Base-by-base conservation (phyloP, 805 yeast genomes). In the Phaffomyces antillensis region DNA sequence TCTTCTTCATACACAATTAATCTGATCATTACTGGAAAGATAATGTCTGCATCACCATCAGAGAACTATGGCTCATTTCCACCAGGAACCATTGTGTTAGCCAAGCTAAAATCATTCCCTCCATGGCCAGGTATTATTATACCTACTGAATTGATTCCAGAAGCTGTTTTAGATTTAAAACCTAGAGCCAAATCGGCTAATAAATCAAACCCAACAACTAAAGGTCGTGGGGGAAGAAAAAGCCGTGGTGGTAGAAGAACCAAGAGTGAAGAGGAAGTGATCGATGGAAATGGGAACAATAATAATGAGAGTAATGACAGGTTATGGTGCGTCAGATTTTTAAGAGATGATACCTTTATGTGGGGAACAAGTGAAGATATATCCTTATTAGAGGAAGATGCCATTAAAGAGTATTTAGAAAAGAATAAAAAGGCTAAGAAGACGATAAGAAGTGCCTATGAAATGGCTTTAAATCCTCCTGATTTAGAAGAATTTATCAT, bases 101-200 rank as follows among this genome's bases (percentile, higher is more conserved):
- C 93, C 8, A 87, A 87, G 62, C 79, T 87, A 40, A 87, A 86
- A 57, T 95, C 95, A 9, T 87, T 80, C 59, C 86, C 95, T 3
- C 83, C 90, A 36, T 87, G 96, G 96, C 96, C 96, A 0, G 89
- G 90, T 3, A 81, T 86, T 79, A 79, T 86, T 5, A 73, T 86
- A 5, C 82, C 81, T 2, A 75, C 68, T 47, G 70, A 72, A 16
- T 62, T 76, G 8, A 68, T 86, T 7, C 93, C 95, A 0, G 75
- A 67, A 18, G 66, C 71, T 52, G 76, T 86, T 26, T 51, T 64
- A 24, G 60, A 63, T 16, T 72, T 70, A 48, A 74, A 70, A 46
- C 86, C 87, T 15, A 76, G 76, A 52, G 3, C 38, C 2, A 51
- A 64, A 12, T 43, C 58, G 16, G 4, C 18, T 25, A 15, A 36